Conservation (phyloP, 306 rosid species). For the Lupinus albus region DNA sequence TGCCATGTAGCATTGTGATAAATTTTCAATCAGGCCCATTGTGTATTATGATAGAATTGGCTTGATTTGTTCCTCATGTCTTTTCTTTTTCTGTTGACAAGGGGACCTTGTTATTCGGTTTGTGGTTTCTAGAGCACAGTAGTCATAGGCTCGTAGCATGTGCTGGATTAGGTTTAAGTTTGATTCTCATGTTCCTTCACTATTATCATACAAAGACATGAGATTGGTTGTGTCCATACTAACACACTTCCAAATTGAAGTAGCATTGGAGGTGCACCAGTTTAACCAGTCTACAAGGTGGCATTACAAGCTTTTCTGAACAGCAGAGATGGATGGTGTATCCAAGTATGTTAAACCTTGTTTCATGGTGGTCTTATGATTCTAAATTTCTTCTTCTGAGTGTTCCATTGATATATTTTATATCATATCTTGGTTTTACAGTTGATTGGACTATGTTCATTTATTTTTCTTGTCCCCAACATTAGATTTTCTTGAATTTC, state of each 20-base stretch:
- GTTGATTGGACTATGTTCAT: slow-evolving; percentile 27
- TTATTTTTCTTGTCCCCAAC: slow-evolving; percentile 25
- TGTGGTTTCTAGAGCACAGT: slow-evolving; percentile 52
- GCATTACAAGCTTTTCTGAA: slow-evolving; percentile 32
- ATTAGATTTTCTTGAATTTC: slow-evolving; percentile 25
- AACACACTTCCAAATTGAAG: slow-evolving; percentile 39
- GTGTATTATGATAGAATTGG: slow-evolving; percentile 52
- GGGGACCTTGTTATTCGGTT: slow-evolving; percentile 66
- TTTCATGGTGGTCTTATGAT: slow-evolving; percentile 31
- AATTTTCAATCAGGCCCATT: slow-evolving; percentile 55
- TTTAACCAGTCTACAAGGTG: slow-evolving; percentile 41
- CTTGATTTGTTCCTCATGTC: slow-evolving; percentile 54
- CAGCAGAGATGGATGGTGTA: slow-evolving; percentile 33
- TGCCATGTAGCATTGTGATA: slow-evolving; percentile 47
- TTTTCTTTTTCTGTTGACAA: slow-evolving; percentile 47
- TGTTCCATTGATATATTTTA: slow-evolving; percentile 27
- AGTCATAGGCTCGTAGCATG: slow-evolving; percentile 50
- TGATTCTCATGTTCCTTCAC: slow-evolving; percentile 51
- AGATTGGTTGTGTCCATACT: slow-evolving; percentile 45
- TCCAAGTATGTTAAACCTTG: slow-evolving; percentile 38
- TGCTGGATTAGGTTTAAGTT: slow-evolving; percentile 60
- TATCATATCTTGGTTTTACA: slow-evolving; percentile 27
- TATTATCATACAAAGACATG: slow-evolving; percentile 49
- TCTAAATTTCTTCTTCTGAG: slow-evolving; percentile 24
- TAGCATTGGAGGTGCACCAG: slow-evolving; percentile 43